Conservation (phyloP, 2,329 filamentous ascomycete species). For the Talaromyces atroroseus region DNA sequence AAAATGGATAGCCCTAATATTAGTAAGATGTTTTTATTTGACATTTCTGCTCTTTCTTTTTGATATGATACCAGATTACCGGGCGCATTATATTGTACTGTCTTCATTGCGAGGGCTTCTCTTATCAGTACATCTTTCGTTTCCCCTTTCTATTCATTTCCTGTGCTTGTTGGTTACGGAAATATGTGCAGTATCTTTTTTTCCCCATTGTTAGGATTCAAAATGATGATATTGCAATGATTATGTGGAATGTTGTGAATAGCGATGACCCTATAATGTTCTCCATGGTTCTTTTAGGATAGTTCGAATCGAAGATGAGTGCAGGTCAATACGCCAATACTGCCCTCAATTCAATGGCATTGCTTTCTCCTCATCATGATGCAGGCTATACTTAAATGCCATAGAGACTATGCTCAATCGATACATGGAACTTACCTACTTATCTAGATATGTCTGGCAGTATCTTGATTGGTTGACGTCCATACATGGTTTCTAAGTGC, state of each 20-base stretch:
- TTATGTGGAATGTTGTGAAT: conserved; percentile 8
- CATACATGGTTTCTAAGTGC: not conserved
- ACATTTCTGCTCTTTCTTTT: conserved; percentile 8
- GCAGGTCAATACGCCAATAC: not conserved
- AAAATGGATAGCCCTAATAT: not conserved
- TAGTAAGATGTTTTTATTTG: conserved; percentile 1
- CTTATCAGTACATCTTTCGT: not conserved
- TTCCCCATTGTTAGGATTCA: not conserved
- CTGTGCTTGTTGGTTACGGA: conserved; percentile 5
- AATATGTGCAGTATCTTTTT: not conserved
- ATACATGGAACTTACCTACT: not conserved
- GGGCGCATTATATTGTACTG: conserved; percentile 8
- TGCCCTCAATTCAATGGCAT: not conserved
- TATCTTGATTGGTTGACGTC: not conserved
- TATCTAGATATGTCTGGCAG: not conserved
- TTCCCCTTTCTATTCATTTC: not conserved
- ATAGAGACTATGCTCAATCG: not conserved
- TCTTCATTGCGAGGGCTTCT: conserved; percentile 1
- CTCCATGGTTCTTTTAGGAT: not conserved
- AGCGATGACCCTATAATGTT: conserved; percentile 1
- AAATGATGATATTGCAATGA: conserved; percentile 8
- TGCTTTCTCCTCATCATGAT: not conserved
- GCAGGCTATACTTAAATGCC: not conserved
- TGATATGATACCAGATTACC: conserved; percentile 14
- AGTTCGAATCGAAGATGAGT: not conserved